These are phyloP conservation scores for Gracilaria domingensis DNA, from an alignment of 23 red algal genomes.

Conservation along the genomic window DNA sequence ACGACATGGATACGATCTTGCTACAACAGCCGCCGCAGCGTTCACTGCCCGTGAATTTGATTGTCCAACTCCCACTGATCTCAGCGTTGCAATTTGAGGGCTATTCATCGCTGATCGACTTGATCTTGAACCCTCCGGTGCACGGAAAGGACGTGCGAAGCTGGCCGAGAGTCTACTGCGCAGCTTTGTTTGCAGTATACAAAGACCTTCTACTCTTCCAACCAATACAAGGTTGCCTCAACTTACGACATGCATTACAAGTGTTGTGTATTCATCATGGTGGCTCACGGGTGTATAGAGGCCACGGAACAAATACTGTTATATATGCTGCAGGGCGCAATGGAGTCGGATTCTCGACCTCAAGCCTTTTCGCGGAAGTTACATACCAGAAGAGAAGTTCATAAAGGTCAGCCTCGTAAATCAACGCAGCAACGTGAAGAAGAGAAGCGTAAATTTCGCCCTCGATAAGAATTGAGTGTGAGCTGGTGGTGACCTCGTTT, in stretches of 20 bases:
- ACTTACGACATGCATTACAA: constrained; percentile 65
- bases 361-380: constrained; percentile 34
- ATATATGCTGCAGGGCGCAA: constrained; percentile 48
- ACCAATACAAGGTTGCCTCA: constrained; percentile 60
- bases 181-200: constrained; percentile 45
- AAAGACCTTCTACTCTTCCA: constrained; percentile 28
- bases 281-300: constrained; percentile 69
- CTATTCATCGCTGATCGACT: constrained; percentile 64
- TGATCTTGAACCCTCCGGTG: constrained; percentile 53
- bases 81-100: constrained; percentile 23
- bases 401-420: constrained; percentile 80
- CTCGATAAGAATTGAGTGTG: constrained; percentile 66
- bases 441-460: constrained; percentile 62
- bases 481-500: background rate
- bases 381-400: constrained; percentile 77
- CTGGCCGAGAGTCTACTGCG: constrained; percentile 63
- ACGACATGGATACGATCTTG: constrained; percentile 53
- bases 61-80: constrained; percentile 62
- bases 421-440: constrained; percentile 60
- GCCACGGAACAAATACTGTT: constrained; percentile 64
- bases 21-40: constrained; percentile 47
- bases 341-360: background rate
- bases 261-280: constrained; percentile 71
- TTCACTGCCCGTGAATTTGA: constrained; percentile 66
- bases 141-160: constrained; percentile 47